A percentile compares a stretch with the other conserved stretches of the same genome.
These are phyloP conservation scores for Epichloe amarillans DNA, from an alignment of 2,329 filamentous ascomycete species.

Conservation along the genomic window DNA sequence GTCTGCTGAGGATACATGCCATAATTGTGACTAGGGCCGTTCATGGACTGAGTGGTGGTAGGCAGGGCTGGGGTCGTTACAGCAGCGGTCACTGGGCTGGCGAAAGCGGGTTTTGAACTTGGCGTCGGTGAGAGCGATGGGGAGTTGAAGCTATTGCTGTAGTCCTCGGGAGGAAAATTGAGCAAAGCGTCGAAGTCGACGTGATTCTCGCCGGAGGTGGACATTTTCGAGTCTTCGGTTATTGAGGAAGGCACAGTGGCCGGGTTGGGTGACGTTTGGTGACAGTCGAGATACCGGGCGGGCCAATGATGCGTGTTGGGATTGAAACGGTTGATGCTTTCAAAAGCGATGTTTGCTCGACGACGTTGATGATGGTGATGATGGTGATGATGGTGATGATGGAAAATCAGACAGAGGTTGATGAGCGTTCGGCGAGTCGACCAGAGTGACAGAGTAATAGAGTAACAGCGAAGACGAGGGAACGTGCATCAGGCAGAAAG, in stretches of 20 bases:
- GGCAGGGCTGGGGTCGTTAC: conserved; percentile 42
- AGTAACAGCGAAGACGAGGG: conserved; percentile 6
- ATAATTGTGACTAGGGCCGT: conserved; percentile 86
- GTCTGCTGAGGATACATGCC: conserved; percentile 93
- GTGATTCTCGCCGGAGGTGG: conserved; percentile 29
- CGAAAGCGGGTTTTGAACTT: conserved; percentile 40
- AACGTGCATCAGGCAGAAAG: conserved; percentile 16
- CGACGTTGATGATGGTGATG: not conserved
- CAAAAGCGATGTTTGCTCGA: not conserved
- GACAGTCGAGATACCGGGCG: not conserved
- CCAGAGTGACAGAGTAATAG: not conserved
- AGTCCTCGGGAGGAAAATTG: conserved; percentile 50
- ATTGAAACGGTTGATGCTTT: not conserved
- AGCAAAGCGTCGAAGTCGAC: conserved; percentile 44
- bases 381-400: conserved; percentile 1
- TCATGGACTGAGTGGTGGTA: conserved; percentile 47
- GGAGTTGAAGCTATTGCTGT: conserved; percentile 40
- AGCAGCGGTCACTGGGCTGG: conserved; percentile 37
- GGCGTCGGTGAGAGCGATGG: conserved; percentile 44
- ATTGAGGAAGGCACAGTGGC: conserved; percentile 1
- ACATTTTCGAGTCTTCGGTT: conserved; percentile 19
- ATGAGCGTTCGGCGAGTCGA: not conserved
- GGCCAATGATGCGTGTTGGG: not conserved
- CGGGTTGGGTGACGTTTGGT: conserved; percentile 3
- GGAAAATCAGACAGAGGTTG: conserved; percentile 1